Conservation (phyloP, 768 basidiomycete species). For the Naematelia aurantialba region DNA sequence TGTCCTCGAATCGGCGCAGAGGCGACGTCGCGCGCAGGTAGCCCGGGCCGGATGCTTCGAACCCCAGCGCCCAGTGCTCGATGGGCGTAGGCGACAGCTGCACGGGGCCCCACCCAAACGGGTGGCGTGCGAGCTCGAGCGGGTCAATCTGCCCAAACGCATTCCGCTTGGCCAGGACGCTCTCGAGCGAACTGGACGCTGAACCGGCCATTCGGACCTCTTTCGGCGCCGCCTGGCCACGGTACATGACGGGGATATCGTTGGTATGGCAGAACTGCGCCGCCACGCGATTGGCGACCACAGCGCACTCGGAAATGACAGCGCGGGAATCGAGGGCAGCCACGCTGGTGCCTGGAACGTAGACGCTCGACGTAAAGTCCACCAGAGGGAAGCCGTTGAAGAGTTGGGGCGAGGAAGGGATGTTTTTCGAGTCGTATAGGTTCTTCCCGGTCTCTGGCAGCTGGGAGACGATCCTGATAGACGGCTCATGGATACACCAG, state of each 20-base stretch:
- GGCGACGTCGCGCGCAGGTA: constrained; percentile 84
- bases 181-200: constrained; percentile 51
- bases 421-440: background rate
- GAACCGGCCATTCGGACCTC: constrained; percentile 2
- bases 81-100: constrained; percentile 50
- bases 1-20: constrained; percentile 74
- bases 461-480: background rate
- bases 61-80: constrained; percentile 66
- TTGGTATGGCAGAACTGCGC: constrained; percentile 67
- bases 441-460: background rate
- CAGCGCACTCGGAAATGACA: constrained; percentile 76
- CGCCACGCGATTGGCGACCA: constrained; percentile 68
- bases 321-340: background rate
- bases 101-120: background rate
- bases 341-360: background rate
- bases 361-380: constrained; percentile 15
- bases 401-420: constrained; percentile 1
- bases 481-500: background rate
- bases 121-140: constrained; percentile 23
- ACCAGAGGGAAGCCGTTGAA: constrained; percentile 9
- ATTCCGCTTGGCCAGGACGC: constrained; percentile 57
- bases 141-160: constrained; percentile 44
- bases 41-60: constrained; percentile 63
- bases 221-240: constrained; percentile 51
- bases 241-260: constrained; percentile 63